Conservation (phyloP, 306 rosid genomes). For the Astragalus membranaceus region DNA sequence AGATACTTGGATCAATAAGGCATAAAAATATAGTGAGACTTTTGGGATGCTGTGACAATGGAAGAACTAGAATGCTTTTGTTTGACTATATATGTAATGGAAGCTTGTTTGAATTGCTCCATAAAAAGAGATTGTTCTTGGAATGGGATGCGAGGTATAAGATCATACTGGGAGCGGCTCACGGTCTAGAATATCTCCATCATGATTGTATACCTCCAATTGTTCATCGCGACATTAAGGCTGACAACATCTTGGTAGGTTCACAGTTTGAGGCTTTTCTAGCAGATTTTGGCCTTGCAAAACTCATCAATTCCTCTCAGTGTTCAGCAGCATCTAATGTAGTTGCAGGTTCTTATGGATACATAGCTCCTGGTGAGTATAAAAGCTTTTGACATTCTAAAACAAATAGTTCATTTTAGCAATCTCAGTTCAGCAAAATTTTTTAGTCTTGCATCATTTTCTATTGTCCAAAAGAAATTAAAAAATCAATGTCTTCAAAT, state of each 20-base stretch:
- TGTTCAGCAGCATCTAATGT: constrained; percentile 52
- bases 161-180: constrained; percentile 79
- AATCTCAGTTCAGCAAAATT: background rate
- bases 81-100: constrained; percentile 90
- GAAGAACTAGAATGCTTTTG: constrained; percentile 70
- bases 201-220: constrained; percentile 91
- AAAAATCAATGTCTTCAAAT: background rate
- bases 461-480: background rate
- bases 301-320: constrained; percentile 53
- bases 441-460: constrained; percentile 1
- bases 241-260: constrained; percentile 89
- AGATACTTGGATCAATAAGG: constrained; percentile 80
- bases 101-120: constrained; percentile 66
- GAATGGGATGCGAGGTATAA: constrained; percentile 95
- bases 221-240: constrained; percentile 74
- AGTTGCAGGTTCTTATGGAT: constrained; percentile 91
- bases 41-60: constrained; percentile 74
- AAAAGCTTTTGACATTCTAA: constrained; percentile 2
- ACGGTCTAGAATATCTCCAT: constrained; percentile 92
- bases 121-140: constrained; percentile 76
- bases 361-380: constrained; percentile 88
- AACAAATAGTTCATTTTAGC: background rate
- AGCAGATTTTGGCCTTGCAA: constrained; percentile 93
- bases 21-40: constrained; percentile 91
- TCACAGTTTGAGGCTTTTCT: constrained; percentile 75